A percentile compares a stretch with the other conserved stretches of the same genome.
Conservation (phyloP, 495 filamentous ascomycete species). For the Podospora pseudocomata region DNA sequence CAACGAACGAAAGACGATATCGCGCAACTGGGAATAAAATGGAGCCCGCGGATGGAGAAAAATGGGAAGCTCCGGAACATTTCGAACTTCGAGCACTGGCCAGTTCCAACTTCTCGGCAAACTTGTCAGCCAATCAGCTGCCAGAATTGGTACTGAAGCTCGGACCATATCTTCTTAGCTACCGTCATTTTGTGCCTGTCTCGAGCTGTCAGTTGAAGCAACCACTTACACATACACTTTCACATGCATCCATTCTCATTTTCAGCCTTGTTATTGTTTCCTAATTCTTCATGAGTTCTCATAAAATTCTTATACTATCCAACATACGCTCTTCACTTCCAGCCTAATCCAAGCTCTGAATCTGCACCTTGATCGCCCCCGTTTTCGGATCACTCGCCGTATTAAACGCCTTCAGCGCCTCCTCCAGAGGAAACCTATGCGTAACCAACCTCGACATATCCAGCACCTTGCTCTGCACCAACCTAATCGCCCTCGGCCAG, state of each 20-base stretch:
- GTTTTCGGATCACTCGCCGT: conserved; percentile 82
- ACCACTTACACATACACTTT: neutral
- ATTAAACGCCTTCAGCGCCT: conserved; percentile 84
- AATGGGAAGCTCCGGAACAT: conserved; percentile 35
- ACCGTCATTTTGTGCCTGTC: no score
- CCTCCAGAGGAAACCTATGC: conserved; percentile 79
- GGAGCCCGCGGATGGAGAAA: conserved; percentile 23
- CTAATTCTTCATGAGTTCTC: neutral
- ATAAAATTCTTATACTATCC: neutral
- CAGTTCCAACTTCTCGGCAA: conserved; percentile 25
- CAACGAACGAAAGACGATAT: conserved; percentile 26
- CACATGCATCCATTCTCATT: neutral
- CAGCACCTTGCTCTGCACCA: conserved; percentile 77
- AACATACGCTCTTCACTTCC: neutral
- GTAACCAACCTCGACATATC: conserved; percentile 79
- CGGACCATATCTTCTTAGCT: conserved; percentile 3
- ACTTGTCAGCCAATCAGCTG: conserved; percentile 27
- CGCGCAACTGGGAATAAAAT: conserved; percentile 25
- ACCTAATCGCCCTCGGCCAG: conserved; percentile 87
- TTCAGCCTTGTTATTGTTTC: neutral
- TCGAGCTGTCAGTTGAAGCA: neutral
- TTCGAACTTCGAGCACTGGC: conserved; percentile 32
- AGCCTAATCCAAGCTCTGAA: conserved; percentile 56
- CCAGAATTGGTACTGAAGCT: conserved; percentile 10
- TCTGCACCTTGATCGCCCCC: conserved; percentile 94